Evolutionary conservation across 805 yeast species (phyloP).

Genomic region (Sugiyamaella mastotermitis): DNA sequence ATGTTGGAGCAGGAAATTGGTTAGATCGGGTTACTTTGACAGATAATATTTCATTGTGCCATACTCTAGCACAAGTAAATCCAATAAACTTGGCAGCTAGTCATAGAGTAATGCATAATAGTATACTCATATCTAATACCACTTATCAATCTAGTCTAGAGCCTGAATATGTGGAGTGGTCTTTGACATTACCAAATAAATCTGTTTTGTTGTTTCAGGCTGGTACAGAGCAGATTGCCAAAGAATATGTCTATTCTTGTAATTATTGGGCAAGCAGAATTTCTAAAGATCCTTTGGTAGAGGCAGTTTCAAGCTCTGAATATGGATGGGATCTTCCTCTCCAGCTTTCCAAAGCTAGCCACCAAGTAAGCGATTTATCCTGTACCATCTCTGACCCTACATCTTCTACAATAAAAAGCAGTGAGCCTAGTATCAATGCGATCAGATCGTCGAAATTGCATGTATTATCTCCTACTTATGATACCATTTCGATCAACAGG

Average conservation of each 20-base stretch:
- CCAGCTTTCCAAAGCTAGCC: too few species aligned
- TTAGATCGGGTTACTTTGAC: slow-evolving; percentile 52
- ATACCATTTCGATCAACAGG: slow-evolving; percentile 17
- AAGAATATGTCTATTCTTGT: slow-evolving; percentile 64
- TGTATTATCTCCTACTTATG: slow-evolving; percentile 12
- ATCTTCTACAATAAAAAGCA: too few species aligned
- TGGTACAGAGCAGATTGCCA: slow-evolving; percentile 59
- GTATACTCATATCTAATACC: slow-evolving; percentile 7
- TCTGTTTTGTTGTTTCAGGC: slow-evolving; percentile 52
- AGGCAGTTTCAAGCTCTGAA: slow-evolving; percentile 64
- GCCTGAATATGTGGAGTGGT: slow-evolving; percentile 38
- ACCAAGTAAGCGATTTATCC: too few species aligned
- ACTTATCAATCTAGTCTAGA: slow-evolving; percentile 5
- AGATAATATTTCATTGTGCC: slow-evolving; percentile 46
- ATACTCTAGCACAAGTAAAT: slow-evolving; percentile 34
- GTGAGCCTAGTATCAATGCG: background rate
- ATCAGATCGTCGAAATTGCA: background rate
- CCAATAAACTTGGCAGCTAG: slow-evolving; percentile 14
- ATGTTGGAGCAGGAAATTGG: slow-evolving; percentile 61
- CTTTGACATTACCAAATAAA: slow-evolving; percentile 45
- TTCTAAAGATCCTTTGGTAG: slow-evolving; percentile 68
- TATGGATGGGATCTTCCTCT: slow-evolving; percentile 60
- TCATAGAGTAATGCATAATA: slow-evolving; percentile 1
- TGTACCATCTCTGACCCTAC: too few species aligned
- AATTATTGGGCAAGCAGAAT: slow-evolving; percentile 88